phyloP scores from a whole-genome alignment of 2,329 filamentous ascomycete species.

The Neonectria coccinea region DNA sequence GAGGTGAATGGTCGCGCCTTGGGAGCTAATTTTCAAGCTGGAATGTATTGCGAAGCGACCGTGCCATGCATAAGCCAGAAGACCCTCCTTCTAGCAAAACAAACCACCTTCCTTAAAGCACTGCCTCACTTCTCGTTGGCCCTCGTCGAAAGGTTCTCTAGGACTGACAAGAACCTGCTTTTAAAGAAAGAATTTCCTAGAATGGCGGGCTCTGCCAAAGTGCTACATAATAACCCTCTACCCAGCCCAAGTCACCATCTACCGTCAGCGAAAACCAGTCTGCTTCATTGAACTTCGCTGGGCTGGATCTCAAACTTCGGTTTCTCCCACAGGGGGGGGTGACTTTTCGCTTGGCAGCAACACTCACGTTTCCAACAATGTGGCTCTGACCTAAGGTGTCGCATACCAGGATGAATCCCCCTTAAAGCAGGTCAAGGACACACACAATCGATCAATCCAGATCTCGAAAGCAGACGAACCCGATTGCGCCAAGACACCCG shows the following conservation, averaged over 20 bases:
- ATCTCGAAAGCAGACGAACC: conserved; percentile 2
- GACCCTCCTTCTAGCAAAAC: background rate
- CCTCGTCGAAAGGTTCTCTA: background rate
- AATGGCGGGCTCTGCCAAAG: background rate
- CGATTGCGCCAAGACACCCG: background rate
- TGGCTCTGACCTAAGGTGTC: background rate
- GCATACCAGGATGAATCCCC: background rate
- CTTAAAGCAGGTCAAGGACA: background rate
- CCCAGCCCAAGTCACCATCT: background rate
- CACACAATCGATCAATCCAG: background rate
- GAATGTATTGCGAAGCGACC: background rate
- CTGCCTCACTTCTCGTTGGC: background rate
- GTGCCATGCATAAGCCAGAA: background rate
- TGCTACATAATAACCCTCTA: background rate
- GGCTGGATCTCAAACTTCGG: conserved; percentile 3
- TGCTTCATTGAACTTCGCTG: background rate
- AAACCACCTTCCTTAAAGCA: no score
- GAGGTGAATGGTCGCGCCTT: no score
- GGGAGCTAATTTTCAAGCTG: background rate
- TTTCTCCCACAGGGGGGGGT: background rate
- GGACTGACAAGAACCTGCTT: background rate
- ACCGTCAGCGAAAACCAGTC: no score
- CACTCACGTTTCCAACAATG: background rate
- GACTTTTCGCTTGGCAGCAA: background rate
- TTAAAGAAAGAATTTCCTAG: background rate